Evolutionary conservation across 495 filamentous ascomycete species (phyloP).

Genomic region (Rhypophila decipiens): DNA sequence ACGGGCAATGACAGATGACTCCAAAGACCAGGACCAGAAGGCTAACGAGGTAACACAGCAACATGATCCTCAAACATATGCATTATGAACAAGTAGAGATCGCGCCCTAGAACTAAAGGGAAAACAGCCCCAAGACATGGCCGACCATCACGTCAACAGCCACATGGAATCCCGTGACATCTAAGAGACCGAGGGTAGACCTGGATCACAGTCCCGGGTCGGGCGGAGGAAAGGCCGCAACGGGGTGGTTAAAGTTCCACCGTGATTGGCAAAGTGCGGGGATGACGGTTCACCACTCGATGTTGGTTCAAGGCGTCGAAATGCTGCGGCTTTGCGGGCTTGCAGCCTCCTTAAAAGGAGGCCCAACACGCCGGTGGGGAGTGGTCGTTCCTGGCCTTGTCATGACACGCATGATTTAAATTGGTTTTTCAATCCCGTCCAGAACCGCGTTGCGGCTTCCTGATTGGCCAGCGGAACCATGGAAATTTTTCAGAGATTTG

Average conservation of each 20-base stretch:
- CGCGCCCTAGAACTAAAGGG: too few species aligned
- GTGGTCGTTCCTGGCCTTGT: constrained; percentile 17
- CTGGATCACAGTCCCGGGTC: neutral
- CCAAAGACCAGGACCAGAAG: neutral
- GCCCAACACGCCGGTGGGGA: constrained; percentile 15
- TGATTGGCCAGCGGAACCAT: constrained; percentile 24
- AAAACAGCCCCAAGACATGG: too few species aligned
- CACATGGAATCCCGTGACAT: too few species aligned
- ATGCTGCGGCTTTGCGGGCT: constrained; percentile 8
- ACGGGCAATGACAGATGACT: neutral
- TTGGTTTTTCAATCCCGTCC: constrained; percentile 24
- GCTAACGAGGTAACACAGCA: neutral
- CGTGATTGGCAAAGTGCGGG: neutral
- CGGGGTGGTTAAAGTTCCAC: neutral
- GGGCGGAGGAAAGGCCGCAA: neutral
- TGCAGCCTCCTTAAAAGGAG: constrained; percentile 3
- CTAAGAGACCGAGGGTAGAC: neutral
- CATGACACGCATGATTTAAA: constrained; percentile 30
- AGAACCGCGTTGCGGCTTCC: constrained; percentile 21
- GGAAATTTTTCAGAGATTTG: constrained; percentile 4
- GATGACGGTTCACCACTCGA: neutral
- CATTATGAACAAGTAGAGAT: too few species aligned
- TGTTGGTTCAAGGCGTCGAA: constrained; percentile 2
- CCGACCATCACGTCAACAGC: too few species aligned
- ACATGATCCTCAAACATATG: too few species aligned